phyloP scores from a whole-genome alignment of 2,329 filamentous ascomycete species.

The Dendryphion nanum region DNA sequence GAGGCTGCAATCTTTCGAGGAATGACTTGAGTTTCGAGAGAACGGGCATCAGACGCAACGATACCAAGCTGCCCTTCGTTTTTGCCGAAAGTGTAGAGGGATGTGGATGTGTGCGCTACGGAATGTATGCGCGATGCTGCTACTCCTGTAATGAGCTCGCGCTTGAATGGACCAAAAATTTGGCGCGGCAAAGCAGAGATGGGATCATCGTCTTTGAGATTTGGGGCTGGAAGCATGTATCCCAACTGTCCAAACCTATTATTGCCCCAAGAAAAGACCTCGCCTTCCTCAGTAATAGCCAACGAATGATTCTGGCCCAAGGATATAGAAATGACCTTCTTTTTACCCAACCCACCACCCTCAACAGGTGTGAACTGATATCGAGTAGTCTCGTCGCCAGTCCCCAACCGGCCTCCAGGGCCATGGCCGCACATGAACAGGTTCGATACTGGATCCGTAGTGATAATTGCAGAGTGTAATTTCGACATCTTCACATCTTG shows the following conservation, averaged over 20 bases:
- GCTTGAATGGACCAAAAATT: constrained; percentile 87
- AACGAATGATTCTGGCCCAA: constrained; percentile 90
- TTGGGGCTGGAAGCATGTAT: constrained; percentile 69
- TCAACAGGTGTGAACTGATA: constrained; percentile 85
- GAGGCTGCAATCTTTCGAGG: constrained; percentile 88
- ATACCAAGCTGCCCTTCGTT: constrained; percentile 92
- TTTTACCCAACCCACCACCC: constrained; percentile 68
- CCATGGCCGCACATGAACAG: constrained; percentile 92
- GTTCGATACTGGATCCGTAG: constrained; percentile 83
- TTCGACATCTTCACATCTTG: constrained; percentile 88
- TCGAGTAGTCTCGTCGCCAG: constrained; percentile 84
- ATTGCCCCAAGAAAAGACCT: constrained; percentile 91
- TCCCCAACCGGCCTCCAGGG: constrained; percentile 81
- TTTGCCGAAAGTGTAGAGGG: constrained; percentile 90
- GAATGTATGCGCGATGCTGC: constrained; percentile 91
- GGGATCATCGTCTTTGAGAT: constrained; percentile 74
- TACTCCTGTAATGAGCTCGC: constrained; percentile 75
- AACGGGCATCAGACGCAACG: constrained; percentile 92
- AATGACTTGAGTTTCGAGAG: constrained; percentile 75
- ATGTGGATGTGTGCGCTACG: constrained; percentile 76
- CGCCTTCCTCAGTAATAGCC: constrained; percentile 80
- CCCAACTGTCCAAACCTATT: constrained; percentile 85
- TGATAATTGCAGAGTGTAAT: constrained; percentile 84
- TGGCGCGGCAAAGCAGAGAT: constrained; percentile 80
- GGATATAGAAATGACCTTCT: constrained; percentile 72